Percentiles rank a stretch among this genome's conserved stretches.
Conservation (phyloP, 2,329 filamentous ascomycete genomes). For the Didymosphaeria variabile region DNA sequence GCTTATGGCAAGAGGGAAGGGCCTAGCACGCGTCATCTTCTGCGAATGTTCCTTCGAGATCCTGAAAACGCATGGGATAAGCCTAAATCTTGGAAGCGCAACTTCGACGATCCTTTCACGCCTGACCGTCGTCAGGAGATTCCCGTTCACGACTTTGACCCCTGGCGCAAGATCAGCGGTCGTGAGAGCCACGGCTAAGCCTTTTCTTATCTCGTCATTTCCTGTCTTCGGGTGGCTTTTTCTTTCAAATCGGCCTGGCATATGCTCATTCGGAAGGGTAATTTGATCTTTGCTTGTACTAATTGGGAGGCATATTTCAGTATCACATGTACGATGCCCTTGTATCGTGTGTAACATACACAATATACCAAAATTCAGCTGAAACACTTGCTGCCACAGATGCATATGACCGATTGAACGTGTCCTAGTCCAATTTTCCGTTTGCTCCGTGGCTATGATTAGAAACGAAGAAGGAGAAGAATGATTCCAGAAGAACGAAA, state of each 20-base stretch:
- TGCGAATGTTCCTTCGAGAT: slow-evolving; percentile 51
- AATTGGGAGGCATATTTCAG: slow-evolving; percentile 6
- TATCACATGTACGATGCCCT: slow-evolving; percentile 5
- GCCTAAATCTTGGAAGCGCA: slow-evolving; percentile 33
- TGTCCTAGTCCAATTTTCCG: background rate
- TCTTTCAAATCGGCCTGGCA: slow-evolving; percentile 9
- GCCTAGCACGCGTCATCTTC: slow-evolving; percentile 44
- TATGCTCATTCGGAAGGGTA: slow-evolving; percentile 8
- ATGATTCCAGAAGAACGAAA: background rate
- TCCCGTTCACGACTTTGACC: slow-evolving; percentile 45
- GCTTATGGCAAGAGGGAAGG: slow-evolving; percentile 40
- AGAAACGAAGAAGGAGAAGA: background rate
- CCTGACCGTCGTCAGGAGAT: slow-evolving; percentile 42
- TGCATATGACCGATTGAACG: slow-evolving; percentile 8
- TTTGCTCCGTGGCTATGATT: slow-evolving; percentile 13
- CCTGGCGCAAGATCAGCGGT: slow-evolving; percentile 50
- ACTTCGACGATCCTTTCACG: slow-evolving; percentile 47
- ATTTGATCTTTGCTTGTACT: slow-evolving; percentile 1
- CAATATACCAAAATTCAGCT: slow-evolving; percentile 10
- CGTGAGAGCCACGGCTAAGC: slow-evolving; percentile 48
- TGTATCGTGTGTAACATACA: slow-evolving; percentile 11
- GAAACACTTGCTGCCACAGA: slow-evolving; percentile 14
- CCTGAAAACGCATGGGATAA: slow-evolving; percentile 46
- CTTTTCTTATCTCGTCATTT: background rate
- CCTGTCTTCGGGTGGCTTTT: background rate